Percentiles rank a stretch among this genome's conserved stretches.
Evolutionary conservation across 2,329 filamentous ascomycete genomes (phyloP).

Genomic region (Pseudogymnoascus sp.): DNA sequence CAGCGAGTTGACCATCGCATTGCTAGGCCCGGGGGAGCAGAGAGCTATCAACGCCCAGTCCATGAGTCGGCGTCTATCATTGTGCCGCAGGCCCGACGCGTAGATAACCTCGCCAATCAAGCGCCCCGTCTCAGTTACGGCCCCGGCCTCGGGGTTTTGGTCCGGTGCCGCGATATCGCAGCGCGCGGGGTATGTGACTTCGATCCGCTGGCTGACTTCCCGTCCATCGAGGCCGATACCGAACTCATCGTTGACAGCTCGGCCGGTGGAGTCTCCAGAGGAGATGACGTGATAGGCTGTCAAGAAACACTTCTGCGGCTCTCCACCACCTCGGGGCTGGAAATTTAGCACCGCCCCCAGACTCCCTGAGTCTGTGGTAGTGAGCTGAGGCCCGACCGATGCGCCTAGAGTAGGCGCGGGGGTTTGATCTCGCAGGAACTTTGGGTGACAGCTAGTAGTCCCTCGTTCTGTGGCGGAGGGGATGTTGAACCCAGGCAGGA

Average conservation of each 20-base stretch:
- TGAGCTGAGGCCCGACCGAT: neutral
- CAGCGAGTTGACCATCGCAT: neutral
- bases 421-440: neutral
- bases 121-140: neutral
- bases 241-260: neutral
- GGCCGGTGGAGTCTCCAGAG: neutral
- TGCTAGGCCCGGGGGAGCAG: neutral
- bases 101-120: neutral
- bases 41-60: conserved; percentile 6
- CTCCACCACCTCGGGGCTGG: neutral
- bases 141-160: neutral
- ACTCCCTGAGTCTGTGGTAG: neutral
- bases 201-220: neutral
- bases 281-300: neutral
- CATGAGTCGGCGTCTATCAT: neutral
- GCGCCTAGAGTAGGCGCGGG: neutral
- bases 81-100: neutral
- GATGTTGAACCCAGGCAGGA: neutral
- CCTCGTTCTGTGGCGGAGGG: too few species aligned
- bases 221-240: neutral
- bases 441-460: neutral
- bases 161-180: neutral
- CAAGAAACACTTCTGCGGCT: neutral
- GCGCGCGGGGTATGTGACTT: neutral
- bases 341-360: neutral